Percentiles rank a stretch among this genome's conserved stretches.
Evolutionary conservation across 768 basidiomycete genomes (phyloP).

Genomic region (Kondoa malvinella): DNA sequence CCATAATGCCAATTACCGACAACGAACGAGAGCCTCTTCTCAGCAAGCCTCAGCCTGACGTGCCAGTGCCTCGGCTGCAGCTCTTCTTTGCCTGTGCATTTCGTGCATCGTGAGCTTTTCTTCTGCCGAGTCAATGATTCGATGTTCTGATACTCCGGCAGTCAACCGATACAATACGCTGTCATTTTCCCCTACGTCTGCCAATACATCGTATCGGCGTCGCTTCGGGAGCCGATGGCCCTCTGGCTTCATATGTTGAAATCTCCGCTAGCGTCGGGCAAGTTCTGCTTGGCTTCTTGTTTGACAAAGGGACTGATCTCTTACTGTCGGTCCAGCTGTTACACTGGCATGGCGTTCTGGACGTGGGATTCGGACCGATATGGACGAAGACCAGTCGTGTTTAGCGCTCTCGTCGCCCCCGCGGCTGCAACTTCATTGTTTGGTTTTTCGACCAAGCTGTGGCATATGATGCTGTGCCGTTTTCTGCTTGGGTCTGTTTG

Average conservation of each 20-base stretch:
- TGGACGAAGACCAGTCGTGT: neutral
- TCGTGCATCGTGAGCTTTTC: neutral
- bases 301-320: neutral
- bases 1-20: no score
- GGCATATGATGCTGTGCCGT: slow-evolving; percentile 1
- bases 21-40: neutral
- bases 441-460: neutral
- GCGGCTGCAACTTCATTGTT: neutral
- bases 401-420: neutral
- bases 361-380: neutral
- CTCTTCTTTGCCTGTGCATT: neutral
- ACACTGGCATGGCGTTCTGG: neutral
- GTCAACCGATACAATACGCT: neutral
- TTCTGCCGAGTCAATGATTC: neutral
- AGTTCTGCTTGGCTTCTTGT: neutral
- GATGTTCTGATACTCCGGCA: neutral
- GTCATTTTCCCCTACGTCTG: neutral
- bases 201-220: neutral
- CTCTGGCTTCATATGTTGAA: neutral
- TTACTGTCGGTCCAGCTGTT: neutral
- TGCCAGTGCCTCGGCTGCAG: neutral
- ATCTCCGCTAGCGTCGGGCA: neutral
- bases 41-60: neutral
- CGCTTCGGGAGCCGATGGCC: neutral
- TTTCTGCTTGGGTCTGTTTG: neutral